Evolutionary conservation across 2,329 filamentous ascomycete species (phyloP).

Genomic region (Trichophyton rubrum): DNA sequence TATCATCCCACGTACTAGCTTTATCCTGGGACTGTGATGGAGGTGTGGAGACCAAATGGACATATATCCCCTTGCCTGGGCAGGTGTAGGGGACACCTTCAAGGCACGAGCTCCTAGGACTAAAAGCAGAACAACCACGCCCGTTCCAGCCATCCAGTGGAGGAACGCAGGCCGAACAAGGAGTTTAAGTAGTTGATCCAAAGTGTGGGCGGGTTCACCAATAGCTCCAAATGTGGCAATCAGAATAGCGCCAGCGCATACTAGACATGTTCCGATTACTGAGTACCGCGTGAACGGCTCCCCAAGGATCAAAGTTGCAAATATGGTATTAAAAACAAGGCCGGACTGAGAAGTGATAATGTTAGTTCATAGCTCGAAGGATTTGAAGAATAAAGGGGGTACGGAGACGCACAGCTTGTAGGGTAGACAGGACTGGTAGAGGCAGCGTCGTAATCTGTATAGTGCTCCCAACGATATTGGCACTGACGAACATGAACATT

Average conservation of each 20-base stretch:
- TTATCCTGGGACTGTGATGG: slow-evolving; percentile 49
- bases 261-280: slow-evolving; percentile 76
- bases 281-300: slow-evolving; percentile 93
- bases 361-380: slow-evolving; percentile 4
- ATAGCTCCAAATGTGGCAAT: slow-evolving; percentile 93
- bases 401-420: slow-evolving; percentile 56
- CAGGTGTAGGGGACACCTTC: slow-evolving; percentile 26
- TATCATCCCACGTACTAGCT: slow-evolving; percentile 66
- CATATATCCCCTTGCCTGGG: slow-evolving; percentile 18
- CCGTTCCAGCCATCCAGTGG: slow-evolving; percentile 76
- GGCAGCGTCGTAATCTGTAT: slow-evolving; percentile 96
- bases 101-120: slow-evolving; percentile 45
- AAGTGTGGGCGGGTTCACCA: slow-evolving; percentile 76
- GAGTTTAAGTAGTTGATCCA: slow-evolving; percentile 67
- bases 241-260: slow-evolving; percentile 74
- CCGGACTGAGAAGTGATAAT: slow-evolving; percentile 47
- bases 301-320: slow-evolving; percentile 80
- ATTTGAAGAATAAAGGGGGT: not conserved
- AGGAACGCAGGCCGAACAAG: slow-evolving; percentile 65
- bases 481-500: slow-evolving; percentile 93
- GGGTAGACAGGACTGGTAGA: slow-evolving; percentile 81
- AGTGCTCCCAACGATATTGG: slow-evolving; percentile 86
- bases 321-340: slow-evolving; percentile 96
- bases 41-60: slow-evolving; percentile 22
- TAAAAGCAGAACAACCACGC: slow-evolving; percentile 57